Conservation (phyloP, 352 stramenopile species). For the Phytophthora sp. region DNA sequence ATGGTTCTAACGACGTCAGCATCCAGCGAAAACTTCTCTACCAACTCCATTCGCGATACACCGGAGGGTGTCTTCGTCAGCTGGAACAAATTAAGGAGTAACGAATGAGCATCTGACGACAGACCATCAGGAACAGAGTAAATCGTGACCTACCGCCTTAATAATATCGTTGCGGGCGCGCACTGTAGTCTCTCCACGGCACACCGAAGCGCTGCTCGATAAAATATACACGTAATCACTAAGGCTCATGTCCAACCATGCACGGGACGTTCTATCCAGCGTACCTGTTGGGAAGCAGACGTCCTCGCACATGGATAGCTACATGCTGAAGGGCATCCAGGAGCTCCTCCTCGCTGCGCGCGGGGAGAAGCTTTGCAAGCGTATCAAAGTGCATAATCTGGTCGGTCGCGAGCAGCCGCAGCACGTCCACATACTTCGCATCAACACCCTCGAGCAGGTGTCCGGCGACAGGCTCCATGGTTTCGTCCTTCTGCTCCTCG, state of each 20-base stretch:
- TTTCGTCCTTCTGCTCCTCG: constrained; percentile 55
- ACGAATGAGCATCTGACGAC: constrained; percentile 1
- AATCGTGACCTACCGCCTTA: constrained; percentile 45
- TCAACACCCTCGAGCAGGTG: constrained; percentile 35
- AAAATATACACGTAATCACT: background rate
- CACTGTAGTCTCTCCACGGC: constrained; percentile 32
- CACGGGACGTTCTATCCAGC: no score
- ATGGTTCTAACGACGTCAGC: constrained; percentile 53
- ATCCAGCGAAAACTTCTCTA: constrained; percentile 46
- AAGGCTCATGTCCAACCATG: no score
- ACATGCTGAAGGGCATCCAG: constrained; percentile 49
- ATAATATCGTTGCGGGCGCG: constrained; percentile 55
- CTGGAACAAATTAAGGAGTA: constrained; percentile 13
- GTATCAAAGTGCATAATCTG: constrained; percentile 64
- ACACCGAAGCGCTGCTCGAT: constrained; percentile 37
- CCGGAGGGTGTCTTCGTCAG: constrained; percentile 40
- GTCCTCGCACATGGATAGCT: constrained; percentile 47
- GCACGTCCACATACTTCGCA: constrained; percentile 30
- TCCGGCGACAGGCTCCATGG: constrained; percentile 33
- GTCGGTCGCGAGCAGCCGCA: constrained; percentile 26
- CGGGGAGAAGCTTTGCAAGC: constrained; percentile 44
- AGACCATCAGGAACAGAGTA: background rate
- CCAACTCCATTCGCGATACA: constrained; percentile 55
- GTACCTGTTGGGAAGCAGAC: constrained; percentile 52
- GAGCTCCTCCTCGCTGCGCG: constrained; percentile 42